Percentiles rank a stretch among this genome's conserved stretches.
These are phyloP conservation scores for Populus deltoides DNA, from an alignment of 345 rosid species.

Conservation along the genomic window DNA sequence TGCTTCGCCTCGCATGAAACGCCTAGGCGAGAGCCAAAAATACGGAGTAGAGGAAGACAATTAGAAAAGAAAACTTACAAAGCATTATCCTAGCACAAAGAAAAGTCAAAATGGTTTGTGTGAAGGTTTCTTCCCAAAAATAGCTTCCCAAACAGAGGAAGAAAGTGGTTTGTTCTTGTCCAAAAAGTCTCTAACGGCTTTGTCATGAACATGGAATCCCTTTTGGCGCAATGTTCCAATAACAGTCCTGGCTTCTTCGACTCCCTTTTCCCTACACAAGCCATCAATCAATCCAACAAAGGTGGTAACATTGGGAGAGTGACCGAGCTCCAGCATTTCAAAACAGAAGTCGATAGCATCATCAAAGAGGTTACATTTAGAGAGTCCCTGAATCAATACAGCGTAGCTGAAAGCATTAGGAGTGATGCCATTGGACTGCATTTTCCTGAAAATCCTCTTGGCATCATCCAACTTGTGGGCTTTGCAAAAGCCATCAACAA, in stretches of 20 bases:
- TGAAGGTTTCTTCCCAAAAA: constrained; percentile 55
- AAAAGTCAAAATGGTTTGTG: constrained; percentile 29
- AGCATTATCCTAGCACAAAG: not conserved
- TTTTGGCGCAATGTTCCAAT: constrained; percentile 48
- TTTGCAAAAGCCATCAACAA: constrained; percentile 82
- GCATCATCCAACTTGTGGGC: constrained; percentile 79
- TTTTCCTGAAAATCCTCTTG: constrained; percentile 76
- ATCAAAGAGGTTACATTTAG: constrained; percentile 44
- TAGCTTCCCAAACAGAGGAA: constrained; percentile 64
- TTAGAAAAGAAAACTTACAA: constrained; percentile 1
- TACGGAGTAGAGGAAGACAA: not conserved
- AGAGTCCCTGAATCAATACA: constrained; percentile 67
- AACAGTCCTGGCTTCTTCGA: constrained; percentile 51
- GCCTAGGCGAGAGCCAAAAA: not conserved
- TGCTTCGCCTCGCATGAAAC: too few species aligned
- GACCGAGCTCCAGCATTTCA: constrained; percentile 87
- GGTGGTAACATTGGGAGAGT: constrained; percentile 72
- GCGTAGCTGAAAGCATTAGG: constrained; percentile 73
- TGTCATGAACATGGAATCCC: constrained; percentile 62
- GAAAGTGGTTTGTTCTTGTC: constrained; percentile 66
- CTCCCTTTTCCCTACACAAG: constrained; percentile 58
- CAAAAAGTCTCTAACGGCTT: constrained; percentile 71
- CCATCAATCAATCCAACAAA: constrained; percentile 86
- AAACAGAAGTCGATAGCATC: constrained; percentile 56
- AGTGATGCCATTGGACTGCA: constrained; percentile 59